Evolutionary conservation across 768 basidiomycete species (phyloP), one percentile per base, ranked within the genome.

Genomic region (Kwoniella europaea): DNA sequence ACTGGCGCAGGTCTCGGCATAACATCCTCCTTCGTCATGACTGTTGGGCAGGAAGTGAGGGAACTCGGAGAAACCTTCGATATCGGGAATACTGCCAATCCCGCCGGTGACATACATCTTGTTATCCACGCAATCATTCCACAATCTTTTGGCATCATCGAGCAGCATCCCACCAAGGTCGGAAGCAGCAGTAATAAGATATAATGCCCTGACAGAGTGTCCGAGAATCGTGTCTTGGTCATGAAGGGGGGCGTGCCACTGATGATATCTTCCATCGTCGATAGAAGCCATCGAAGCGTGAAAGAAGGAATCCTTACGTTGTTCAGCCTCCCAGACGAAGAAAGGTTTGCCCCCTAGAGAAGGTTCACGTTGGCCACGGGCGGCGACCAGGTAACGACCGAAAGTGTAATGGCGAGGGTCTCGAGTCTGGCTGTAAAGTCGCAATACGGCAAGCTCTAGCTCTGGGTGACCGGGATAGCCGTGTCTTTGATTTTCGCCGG

Each of bases 71-170:
- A 79, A 79, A 2, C 77, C 77, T 71, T 79, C 77, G 24, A 60
- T 65, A 70, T 76, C 55, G 18, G 77, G 77, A 52, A 73, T 72
- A 10, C 73, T 67, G 10, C 77, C 77, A 22, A 79, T 68, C 2
- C 77, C 77, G 6, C 75, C 77, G 16, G 74, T 76, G 7, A 65
- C 72, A 53, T 79, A 79, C 77, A 76, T 79, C 77, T 79, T 79
- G 61, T 67, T 58, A 27, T 73, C 67, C 50, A 76, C 68, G 7
- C 73, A 71, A 62, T 79, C 76, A 22, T 15, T 18, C 58, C 55
- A 74, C 22, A 79, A 42, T 22, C 77, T 60, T 41, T 74, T 63
- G 15, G 77, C 77, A 56, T 76, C 76, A 0, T 71, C 63, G 18
- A 76, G 63, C 22, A 73, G 72, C 16, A 56, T 44, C 9, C 75